A percentile compares a stretch with the other conserved stretches of the same genome.
phyloP scores from a whole-genome alignment of 176 grass and related monocot genomes.

The Dendrocalamus sinicus region DNA sequence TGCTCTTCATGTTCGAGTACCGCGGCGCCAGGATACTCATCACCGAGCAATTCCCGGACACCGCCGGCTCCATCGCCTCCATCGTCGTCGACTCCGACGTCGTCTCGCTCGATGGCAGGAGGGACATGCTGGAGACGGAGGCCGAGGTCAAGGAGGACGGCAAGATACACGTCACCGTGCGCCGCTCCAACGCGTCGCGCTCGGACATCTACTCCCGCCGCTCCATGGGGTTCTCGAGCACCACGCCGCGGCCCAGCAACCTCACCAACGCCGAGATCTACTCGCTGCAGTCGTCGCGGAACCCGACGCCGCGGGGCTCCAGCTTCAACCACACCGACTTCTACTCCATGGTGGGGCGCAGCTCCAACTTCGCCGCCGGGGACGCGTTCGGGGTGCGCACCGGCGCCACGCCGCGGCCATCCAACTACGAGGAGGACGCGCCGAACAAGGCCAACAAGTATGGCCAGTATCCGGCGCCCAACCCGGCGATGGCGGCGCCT shows the following conservation, averaged over 20 bases:
- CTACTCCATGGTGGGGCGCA: conserved; percentile 95
- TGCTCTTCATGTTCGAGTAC: conserved; percentile 99
- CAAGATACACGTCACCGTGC: conserved; percentile 88
- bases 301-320: conserved; percentile 90
- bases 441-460: conserved; percentile 50
- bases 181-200: conserved; percentile 86
- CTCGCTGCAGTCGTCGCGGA: conserved; percentile 93
- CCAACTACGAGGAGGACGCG: conserved; percentile 93
- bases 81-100: conserved; percentile 90
- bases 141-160: conserved; percentile 92
- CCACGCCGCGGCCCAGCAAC: conserved; percentile 90
- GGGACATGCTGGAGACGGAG: conserved; percentile 91
- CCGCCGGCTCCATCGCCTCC: conserved; percentile 83
- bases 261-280: conserved; percentile 99
- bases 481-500: conserved; percentile 48
- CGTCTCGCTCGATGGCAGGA: conserved; percentile 76
- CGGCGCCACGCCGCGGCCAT: conserved; percentile 71
- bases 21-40: conserved; percentile 90
- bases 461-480: conserved; percentile 62
- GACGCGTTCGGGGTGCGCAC: conserved; percentile 76
- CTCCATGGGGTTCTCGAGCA: conserved; percentile 79
- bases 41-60: conserved; percentile 96
- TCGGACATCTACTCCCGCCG: conserved; percentile 91
- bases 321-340: conserved; percentile 99
- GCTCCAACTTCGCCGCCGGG: conserved; percentile 85